Base-by-base conservation (phyloP, 495 filamentous ascomycete species). In the Gamarada debralockiae region DNA sequence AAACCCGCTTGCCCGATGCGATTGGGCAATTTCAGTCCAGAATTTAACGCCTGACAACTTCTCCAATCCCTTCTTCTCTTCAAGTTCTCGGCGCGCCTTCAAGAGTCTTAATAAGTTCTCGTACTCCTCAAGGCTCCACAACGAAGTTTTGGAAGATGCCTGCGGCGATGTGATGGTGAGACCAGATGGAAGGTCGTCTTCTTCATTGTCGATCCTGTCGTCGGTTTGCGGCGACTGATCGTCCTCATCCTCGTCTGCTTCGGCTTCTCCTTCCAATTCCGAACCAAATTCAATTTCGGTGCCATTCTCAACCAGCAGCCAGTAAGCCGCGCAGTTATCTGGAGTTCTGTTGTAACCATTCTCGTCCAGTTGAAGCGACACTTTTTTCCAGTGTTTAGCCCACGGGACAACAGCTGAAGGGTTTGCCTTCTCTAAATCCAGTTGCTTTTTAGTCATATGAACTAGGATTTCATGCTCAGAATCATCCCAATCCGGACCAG, bases 361-460 rank as follows among this genome's bases (percentile, higher is more conserved):
- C 22, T 41, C 15, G 31, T 54, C 40, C n/a, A 54, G 17, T 14
- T 36, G n/a, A 2, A 13, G 31, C 3, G 52, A 54, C 15, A 54
- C 52, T 9, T 25, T 48, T 41, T 48, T 41, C 52, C 52, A 54
- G n/a, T 38, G 43, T 24, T 41, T 38, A 1, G 31, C 10, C 52
- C 52, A 54, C 2, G 52, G 25, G 13, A 54, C 47, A 4, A 17
- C 24, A 2, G 36, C 13, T 25, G 18, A 20, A n/a, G 52, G 52
- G 21, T 54, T 36, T 6, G 12, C 34, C 12, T 41, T 22, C 43
- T 54, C 52, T 8, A 37, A 18, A 2, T 22, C n/a, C 14, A 54
- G 43, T 41, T 54, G 52, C n/a, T 46, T 34, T n/a, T 54, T 33
- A 21, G 52, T 54, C 52, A 54, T 54, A 5, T 22, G 13, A 20